phyloP scores from a whole-genome alignment of 306 rosid genomes.

The Acacia confusa region DNA sequence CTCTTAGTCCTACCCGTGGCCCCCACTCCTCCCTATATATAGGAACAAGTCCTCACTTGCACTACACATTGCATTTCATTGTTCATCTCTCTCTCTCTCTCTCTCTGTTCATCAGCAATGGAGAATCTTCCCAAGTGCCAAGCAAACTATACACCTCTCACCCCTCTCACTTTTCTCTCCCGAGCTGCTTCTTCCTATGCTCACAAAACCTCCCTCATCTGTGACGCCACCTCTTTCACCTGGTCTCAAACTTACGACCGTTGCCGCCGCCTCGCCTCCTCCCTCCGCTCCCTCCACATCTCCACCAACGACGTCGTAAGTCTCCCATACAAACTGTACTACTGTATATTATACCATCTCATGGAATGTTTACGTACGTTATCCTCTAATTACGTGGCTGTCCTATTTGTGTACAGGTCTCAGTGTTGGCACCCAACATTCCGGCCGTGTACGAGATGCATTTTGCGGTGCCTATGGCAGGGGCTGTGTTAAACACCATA shows the following conservation, averaged over 20 bases:
- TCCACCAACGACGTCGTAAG: slow-evolving; percentile 66
- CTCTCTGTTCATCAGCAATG: slow-evolving; percentile 27
- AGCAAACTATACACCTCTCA: slow-evolving; percentile 65
- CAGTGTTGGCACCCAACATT: slow-evolving; percentile 84
- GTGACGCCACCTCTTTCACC: slow-evolving; percentile 63
- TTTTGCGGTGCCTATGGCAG: slow-evolving; percentile 95
- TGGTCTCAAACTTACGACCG: slow-evolving; percentile 80
- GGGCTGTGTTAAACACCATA: slow-evolving; percentile 74
- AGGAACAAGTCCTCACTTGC: background rate
- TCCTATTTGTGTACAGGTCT: slow-evolving; percentile 30
- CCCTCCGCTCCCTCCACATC: slow-evolving; percentile 69
- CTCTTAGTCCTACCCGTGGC: background rate
- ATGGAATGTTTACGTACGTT: too few relatives aligned
- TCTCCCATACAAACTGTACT: background rate
- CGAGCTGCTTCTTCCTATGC: slow-evolving; percentile 72
- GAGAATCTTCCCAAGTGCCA: slow-evolving; percentile 58
- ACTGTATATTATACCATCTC: too few relatives aligned
- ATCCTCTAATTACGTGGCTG: too few relatives aligned
- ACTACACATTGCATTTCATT: background rate
- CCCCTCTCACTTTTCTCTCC: slow-evolving; percentile 65
- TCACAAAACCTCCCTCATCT: slow-evolving; percentile 57
- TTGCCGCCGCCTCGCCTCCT: slow-evolving; percentile 76
- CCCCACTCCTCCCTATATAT: background rate
- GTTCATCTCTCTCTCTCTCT: too few relatives aligned
- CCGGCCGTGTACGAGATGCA: slow-evolving; percentile 99